Evolutionary conservation across 441 rosid genomes (phyloP).

Genomic region (Eruca vesicaria): DNA sequence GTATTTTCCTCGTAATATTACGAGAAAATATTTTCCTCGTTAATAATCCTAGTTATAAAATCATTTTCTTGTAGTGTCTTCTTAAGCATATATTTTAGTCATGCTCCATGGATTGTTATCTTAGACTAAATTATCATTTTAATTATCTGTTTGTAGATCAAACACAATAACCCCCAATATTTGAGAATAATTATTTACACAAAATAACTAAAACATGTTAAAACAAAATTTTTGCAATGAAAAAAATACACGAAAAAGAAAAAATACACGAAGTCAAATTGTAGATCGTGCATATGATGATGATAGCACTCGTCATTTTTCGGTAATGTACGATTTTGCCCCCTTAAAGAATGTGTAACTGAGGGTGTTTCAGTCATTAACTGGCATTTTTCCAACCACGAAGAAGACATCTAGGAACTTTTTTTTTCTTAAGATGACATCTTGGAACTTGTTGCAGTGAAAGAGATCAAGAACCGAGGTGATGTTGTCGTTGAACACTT

Average conservation of each 20-base stretch:
- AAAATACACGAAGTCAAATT: not conserved
- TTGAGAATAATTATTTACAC: not conserved
- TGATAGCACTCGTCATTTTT: conserved; percentile 21
- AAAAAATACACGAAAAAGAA: not conserved
- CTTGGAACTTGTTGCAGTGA: conserved; percentile 71
- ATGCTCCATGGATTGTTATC: conserved; percentile 22
- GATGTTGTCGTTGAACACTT: conserved; percentile 45
- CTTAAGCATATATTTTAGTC: conserved; percentile 22
- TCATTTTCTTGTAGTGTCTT: no score
- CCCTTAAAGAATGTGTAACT: not conserved
- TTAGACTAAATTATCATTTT: not conserved
- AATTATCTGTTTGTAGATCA: not conserved
- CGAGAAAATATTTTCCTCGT: no score
- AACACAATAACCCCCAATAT: not conserved
- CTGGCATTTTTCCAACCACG: not conserved
- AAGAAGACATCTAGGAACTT: conserved; percentile 39
- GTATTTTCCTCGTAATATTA: no score
- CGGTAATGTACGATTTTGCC: conserved; percentile 4
- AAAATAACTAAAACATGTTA: not conserved
- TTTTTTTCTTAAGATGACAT: no score
- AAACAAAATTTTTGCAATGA: not conserved
- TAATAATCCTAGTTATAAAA: no score
- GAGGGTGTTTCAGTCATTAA: conserved; percentile 45
- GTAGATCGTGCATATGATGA: conserved; percentile 23
- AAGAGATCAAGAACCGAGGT: conserved; percentile 54